A percentile compares a stretch with the other conserved stretches of the same genome.
Conservation (phyloP, 805 yeast species). For the Candida cerambycidarum region DNA sequence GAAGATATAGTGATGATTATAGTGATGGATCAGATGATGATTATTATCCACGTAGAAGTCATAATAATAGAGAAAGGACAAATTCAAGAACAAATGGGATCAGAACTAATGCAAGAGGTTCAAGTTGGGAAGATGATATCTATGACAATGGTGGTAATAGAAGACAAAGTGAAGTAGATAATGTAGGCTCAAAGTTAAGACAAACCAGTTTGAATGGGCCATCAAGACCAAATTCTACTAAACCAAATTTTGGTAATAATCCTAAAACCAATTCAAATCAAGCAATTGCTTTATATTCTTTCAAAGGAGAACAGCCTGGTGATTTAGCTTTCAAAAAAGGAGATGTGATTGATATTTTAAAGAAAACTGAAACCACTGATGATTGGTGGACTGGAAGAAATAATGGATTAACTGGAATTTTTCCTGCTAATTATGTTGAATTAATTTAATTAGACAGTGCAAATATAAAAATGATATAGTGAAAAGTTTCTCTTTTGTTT, state of each 20-base stretch:
- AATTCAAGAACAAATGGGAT: slow-evolving; percentile 9
- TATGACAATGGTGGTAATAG: slow-evolving; percentile 59
- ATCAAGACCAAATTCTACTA: slow-evolving; percentile 39
- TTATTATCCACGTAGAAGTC: slow-evolving; percentile 31
- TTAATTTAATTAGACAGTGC: slow-evolving; percentile 41
- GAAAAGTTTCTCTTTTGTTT: too few species aligned
- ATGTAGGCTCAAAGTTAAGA: slow-evolving; percentile 34
- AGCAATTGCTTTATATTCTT: slow-evolving; percentile 86
- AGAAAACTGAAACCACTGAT: slow-evolving; percentile 83
- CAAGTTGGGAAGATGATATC: slow-evolving; percentile 81
- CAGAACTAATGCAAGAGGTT: slow-evolving; percentile 14
- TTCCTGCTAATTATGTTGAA: slow-evolving; percentile 97
- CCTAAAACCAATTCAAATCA: slow-evolving; percentile 53
- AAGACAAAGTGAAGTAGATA: slow-evolving; percentile 36
- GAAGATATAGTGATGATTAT: slow-evolving; percentile 31
- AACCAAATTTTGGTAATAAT: slow-evolving; percentile 40
- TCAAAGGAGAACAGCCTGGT: slow-evolving; percentile 91
- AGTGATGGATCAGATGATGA: slow-evolving; percentile 26
- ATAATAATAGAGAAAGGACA: slow-evolving; percentile 24
- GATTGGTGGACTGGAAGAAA: slow-evolving; percentile 99
- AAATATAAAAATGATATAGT: background rate
- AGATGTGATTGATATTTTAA: slow-evolving; percentile 82
- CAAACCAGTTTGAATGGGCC: slow-evolving; percentile 31
- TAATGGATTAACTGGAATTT: slow-evolving; percentile 83
- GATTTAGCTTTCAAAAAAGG: slow-evolving; percentile 94